Base-by-base conservation (phyloP, 805 yeast genomes). In the Sugiyamaella mastotermitis region DNA sequence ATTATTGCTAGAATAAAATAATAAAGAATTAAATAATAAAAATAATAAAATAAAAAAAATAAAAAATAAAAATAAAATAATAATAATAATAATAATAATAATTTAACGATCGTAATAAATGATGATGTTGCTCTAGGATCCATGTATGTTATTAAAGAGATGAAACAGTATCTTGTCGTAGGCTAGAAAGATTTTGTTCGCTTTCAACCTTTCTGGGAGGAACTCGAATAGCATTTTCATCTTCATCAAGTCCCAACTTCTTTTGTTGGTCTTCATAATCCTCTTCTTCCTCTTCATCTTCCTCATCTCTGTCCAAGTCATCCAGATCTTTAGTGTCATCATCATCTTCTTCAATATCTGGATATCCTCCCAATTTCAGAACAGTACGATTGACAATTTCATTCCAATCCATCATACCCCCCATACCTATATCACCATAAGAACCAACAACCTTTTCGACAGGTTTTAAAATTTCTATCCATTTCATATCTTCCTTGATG, bases 401-500 rank as follows among this genome's bases (percentile, higher is more conserved):
- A 57, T 85, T 83, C 77, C 94, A 86, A 52, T 92, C 97, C 80
- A 88, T 82, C 97, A 92, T 92, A 38, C 98, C 97, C 34, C 98
- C 97, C 86, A 92, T 83, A n/a, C 97, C 97, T 17, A 92, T 87
- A 52, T 90, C 97, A 45, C 98, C 97, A 64, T 88, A 86, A 29
- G 85, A 74, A 40, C 94, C 86, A 55, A 83, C 78, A 4, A 90
- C 95, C 60, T 90, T 90, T 60, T 90, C 98, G 17, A 87, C 86
- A 0, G 98, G 98, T 57, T 80, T 82, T 55, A 92, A 70, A n/a
- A 90, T 77, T 48, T 86, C 94, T 46, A 90, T 80, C 90, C 94
- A 90, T 24, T 90, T 85, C 92, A 92, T 88, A 48, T 87, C 95
- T 47, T 86, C 95, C 33, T 75, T 72, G 40, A 90, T 75, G 24